Percentiles rank a stretch among this genome's conserved stretches.
These are phyloP conservation scores for Zygnema cylindricum DNA, from an alignment of 139 green algal species.

Conservation along the genomic window DNA sequence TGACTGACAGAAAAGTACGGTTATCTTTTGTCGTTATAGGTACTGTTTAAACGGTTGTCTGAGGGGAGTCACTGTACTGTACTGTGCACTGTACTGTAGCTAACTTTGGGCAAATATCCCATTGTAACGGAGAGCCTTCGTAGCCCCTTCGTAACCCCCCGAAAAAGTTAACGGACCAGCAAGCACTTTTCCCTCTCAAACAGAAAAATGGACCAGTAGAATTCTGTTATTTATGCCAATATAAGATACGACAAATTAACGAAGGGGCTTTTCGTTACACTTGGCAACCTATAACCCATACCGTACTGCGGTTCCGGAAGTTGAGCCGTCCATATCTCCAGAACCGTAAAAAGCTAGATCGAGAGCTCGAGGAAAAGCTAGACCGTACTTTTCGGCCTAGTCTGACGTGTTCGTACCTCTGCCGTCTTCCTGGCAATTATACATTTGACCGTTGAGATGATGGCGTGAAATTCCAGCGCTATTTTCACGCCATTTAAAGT, in stretches of 20 bases:
- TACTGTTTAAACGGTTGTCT: background rate
- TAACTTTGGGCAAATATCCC: background rate
- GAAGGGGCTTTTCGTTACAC: background rate
- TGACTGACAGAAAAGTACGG: background rate
- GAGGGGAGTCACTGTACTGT: background rate
- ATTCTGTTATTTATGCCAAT: background rate
- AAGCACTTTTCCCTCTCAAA: background rate
- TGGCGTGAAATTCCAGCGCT: no score
- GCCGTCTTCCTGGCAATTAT: no score
- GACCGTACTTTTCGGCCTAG: background rate
- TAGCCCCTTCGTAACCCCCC: background rate
- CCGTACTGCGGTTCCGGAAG: background rate
- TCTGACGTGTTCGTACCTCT: background rate
- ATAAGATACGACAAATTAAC: background rate
- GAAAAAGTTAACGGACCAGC: background rate
- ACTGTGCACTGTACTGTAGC: background rate
- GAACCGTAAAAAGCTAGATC: background rate
- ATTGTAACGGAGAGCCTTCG: background rate
- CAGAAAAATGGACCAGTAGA: slow-evolving; percentile 2
- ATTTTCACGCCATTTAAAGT: no score
- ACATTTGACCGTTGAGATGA: no score
- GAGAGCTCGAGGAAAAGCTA: background rate
- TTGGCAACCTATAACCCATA: background rate
- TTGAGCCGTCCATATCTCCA: background rate
- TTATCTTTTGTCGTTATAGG: background rate